A percentile compares a stretch with the other conserved stretches of the same genome.
These are phyloP conservation scores for Penicillium waksmanii DNA, from an alignment of 495 filamentous ascomycete genomes.

Conservation along the genomic window DNA sequence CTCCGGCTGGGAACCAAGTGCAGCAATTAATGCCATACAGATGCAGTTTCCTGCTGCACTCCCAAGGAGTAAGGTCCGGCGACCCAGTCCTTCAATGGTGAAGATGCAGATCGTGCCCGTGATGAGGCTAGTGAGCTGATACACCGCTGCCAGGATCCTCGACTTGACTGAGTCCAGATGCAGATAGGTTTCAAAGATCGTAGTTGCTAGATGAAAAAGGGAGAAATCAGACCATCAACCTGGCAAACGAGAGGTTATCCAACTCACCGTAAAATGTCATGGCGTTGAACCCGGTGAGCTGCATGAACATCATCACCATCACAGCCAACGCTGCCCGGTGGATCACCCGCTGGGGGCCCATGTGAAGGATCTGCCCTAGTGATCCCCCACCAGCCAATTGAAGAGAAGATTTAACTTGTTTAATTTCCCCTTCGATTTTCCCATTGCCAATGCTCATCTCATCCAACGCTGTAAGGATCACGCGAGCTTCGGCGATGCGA, in stretches of 20 bases:
- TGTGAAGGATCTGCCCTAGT: slow-evolving; percentile 21
- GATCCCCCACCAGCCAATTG: slow-evolving; percentile 18
- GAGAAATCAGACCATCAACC: background rate
- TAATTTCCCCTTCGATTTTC: slow-evolving; percentile 34
- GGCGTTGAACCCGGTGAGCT: slow-evolving; percentile 60
- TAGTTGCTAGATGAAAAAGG: slow-evolving; percentile 12
- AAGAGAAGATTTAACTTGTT: slow-evolving; percentile 38
- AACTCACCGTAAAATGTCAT: slow-evolving; percentile 56
- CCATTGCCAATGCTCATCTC: slow-evolving; percentile 26
- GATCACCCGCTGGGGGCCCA: slow-evolving; percentile 29
- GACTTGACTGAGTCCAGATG: slow-evolving; percentile 15
- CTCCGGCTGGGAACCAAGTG: slow-evolving; percentile 19
- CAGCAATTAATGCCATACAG: slow-evolving; percentile 47
- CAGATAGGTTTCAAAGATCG: slow-evolving; percentile 24
- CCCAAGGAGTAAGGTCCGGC: slow-evolving; percentile 24
- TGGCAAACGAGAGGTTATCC: background rate
- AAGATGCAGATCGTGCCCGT: slow-evolving; percentile 23
- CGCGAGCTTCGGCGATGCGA: slow-evolving; percentile 50
- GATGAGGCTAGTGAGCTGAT: slow-evolving; percentile 20
- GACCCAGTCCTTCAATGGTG: slow-evolving; percentile 29
- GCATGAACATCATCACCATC: slow-evolving; percentile 47
- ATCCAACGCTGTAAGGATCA: slow-evolving; percentile 33
- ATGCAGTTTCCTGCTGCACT: slow-evolving; percentile 41
- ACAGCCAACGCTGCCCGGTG: slow-evolving; percentile 32
- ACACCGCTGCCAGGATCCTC: slow-evolving; percentile 24